Base-by-base conservation (phyloP, 2,329 filamentous ascomycete species). In the Anthostomella pinea region DNA sequence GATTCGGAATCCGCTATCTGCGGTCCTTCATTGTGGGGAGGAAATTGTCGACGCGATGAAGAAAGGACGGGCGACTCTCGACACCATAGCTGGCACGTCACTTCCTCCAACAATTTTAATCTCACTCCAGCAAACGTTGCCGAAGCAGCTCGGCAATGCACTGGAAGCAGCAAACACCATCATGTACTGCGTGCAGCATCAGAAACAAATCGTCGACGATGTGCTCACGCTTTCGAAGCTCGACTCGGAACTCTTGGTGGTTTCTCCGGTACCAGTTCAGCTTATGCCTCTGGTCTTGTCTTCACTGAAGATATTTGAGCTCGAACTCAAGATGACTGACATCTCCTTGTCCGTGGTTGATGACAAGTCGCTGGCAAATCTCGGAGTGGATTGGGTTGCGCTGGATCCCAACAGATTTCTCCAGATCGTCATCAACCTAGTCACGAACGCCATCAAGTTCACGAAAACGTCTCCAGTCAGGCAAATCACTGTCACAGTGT, bases 381-480 rank as follows among this genome's bases (percentile, higher is more conserved):
- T 81, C 2, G 64, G 64, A 0, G 65, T 85, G 21, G 77, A 83
- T 22, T 88, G 79, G 69, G 77, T 89, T 3, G 64, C 72, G 21
- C 62, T 88, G 18, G 87, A 91, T 56, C 82, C 86, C 0, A 84
- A 81, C 11, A 74, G 86, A 16, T 79, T 91, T 32, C 74, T 85
- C 33, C 86, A 91, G 59, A 83, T 90, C 1, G 68, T 90, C 3
- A 88, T 91, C 57, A 91, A 91, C 51, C 70, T 91, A 2, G 75
- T 86, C 7, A 87, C 85, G 6, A 91, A 91, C 52, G 84, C 85
- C 0, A 81, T 91, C 59, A 91, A 91, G 52, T 91, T 90, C 54
- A 91, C 87, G 1, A 79, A 79, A 22, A 71, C 71, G 0, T 77
- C 81, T 13, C 69, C 70, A 11, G 75, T 68, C 9, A 73, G 80